phyloP scores from a whole-genome alignment of 306 rosid genomes.

The Acacia crassicarpa region DNA sequence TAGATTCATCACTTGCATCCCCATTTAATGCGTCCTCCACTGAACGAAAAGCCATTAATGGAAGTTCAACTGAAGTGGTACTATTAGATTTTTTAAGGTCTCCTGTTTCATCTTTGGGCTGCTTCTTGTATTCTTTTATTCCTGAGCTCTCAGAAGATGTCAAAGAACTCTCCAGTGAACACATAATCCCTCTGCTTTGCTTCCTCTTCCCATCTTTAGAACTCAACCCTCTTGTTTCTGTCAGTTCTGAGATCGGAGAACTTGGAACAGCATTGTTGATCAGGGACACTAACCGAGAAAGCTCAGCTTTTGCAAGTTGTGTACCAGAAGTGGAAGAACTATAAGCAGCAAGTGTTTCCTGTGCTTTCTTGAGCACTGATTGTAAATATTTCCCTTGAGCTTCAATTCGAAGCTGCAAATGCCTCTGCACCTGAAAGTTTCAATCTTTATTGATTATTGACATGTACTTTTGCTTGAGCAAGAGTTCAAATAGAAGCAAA shows the following conservation, averaged over 20 bases:
- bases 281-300: conserved; percentile 61
- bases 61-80: conserved; percentile 46
- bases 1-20: conserved; percentile 26
- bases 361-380: conserved; percentile 73
- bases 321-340: conserved; percentile 48
- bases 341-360: conserved; percentile 68
- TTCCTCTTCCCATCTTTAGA: conserved; percentile 40
- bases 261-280: conserved; percentile 55
- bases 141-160: conserved; percentile 75
- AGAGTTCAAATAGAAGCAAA: neutral
- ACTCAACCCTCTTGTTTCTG: conserved; percentile 48
- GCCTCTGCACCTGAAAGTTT: conserved; percentile 72
- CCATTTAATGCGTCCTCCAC: conserved; percentile 30
- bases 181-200: conserved; percentile 54
- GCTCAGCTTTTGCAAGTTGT: conserved; percentile 64
- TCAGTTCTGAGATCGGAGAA: conserved; percentile 64
- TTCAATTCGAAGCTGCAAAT: conserved; percentile 80
- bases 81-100: conserved; percentile 25
- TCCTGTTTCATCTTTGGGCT: conserved; percentile 23
- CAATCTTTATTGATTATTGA: conserved; percentile 4
- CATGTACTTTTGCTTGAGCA: conserved; percentile 10
- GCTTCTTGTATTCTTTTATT: conserved; percentile 43
- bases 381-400: conserved; percentile 90
- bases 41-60: conserved; percentile 40
- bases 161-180: conserved; percentile 75